Conservation (phyloP, 306 rosid species). For the Adenanthera pavonina region DNA sequence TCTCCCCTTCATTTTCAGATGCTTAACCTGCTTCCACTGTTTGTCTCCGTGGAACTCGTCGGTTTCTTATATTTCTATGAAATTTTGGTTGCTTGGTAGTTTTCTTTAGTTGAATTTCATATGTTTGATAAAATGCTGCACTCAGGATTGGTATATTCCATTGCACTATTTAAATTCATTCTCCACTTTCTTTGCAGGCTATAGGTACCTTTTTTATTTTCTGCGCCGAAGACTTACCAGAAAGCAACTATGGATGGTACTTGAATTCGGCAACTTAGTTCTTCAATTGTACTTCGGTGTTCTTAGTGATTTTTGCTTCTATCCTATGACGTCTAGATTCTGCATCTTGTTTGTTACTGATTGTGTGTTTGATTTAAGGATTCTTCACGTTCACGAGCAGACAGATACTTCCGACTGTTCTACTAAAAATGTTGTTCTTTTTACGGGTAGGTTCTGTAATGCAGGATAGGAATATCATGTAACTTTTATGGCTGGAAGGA, state of each 20-base stretch:
- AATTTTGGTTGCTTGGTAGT: neutral
- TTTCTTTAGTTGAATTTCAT: neutral
- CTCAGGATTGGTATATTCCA: neutral
- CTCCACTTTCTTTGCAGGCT: neutral
- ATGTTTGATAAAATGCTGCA: slow-evolving; percentile 36
- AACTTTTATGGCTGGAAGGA: too few relatives aligned
- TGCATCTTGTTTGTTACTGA: neutral
- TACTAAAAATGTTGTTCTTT: neutral
- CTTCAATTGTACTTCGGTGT: neutral
- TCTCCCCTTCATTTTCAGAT: neutral
- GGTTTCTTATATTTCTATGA: neutral
- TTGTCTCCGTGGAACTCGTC: neutral
- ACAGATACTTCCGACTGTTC: neutral
- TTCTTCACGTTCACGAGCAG: neutral
- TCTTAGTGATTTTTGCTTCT: neutral
- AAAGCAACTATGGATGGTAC: slow-evolving; percentile 72
- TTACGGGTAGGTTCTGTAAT: neutral
- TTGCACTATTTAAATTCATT: neutral
- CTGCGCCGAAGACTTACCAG: slow-evolving; percentile 36
- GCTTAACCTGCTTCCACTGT: neutral
- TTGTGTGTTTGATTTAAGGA: neutral
- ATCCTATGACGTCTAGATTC: neutral
- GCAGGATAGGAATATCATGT: neutral
- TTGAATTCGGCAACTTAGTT: slow-evolving; percentile 1
- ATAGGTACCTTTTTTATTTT: slow-evolving; percentile 14